A percentile compares a stretch with the other conserved stretches of the same genome.
Evolutionary conservation across 2,329 filamentous ascomycete genomes (phyloP).

Genomic region (Delphinella strobiligena): DNA sequence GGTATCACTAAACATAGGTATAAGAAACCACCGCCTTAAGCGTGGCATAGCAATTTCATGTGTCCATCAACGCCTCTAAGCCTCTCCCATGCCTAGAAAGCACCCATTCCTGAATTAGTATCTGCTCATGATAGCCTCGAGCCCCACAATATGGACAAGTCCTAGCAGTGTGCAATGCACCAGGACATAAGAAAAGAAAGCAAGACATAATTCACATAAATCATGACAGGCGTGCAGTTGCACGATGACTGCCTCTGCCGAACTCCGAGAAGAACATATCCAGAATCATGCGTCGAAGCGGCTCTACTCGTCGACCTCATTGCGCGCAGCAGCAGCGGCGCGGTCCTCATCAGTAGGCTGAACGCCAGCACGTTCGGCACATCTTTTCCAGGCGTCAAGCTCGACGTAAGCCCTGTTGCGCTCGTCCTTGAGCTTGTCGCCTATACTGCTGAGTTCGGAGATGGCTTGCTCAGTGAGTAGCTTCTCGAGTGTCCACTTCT

Average conservation of each 20-base stretch:
- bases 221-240: not conserved
- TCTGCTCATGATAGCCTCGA: too few relatives aligned
- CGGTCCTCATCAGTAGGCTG: conserved; percentile 8
- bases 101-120: too few relatives aligned
- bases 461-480: conserved; percentile 81
- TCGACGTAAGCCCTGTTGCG: conserved; percentile 68
- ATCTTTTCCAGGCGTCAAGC: conserved; percentile 66
- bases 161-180: too few relatives aligned
- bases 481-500: conserved; percentile 89
- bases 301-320: conserved; percentile 3
- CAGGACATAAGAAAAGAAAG: not conserved
- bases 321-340: conserved; percentile 1
- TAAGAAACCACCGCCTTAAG: too few relatives aligned
- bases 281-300: not conserved
- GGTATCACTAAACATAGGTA: too few relatives aligned
- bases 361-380: conserved; percentile 19
- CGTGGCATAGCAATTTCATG: too few relatives aligned
- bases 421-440: conserved; percentile 75
- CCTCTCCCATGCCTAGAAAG: too few relatives aligned
- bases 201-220: not conserved
- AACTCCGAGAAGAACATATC: not conserved
- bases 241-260: not conserved
- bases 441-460: conserved; percentile 72
- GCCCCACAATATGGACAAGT: too few relatives aligned
- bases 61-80: too few relatives aligned